Percentiles rank a stretch among this genome's conserved stretches.
Conservation (phyloP, 2,329 filamentous ascomycete genomes). For the Cladobotryum mycophilum region DNA sequence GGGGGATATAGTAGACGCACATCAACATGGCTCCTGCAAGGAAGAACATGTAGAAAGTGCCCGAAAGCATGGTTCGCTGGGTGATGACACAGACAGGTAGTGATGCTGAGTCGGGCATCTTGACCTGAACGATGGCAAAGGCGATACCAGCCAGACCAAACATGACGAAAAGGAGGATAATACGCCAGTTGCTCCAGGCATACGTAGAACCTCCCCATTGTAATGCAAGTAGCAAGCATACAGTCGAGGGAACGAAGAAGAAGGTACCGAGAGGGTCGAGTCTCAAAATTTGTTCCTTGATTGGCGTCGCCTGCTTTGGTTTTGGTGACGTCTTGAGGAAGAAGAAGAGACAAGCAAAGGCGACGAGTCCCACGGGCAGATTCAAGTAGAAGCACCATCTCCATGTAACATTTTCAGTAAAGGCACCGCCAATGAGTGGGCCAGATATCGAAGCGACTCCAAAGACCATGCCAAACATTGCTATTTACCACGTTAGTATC, state of each 20-base stretch:
- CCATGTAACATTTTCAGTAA: slow-evolving; percentile 44
- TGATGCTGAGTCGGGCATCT: slow-evolving; percentile 50
- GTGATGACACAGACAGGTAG: slow-evolving; percentile 49
- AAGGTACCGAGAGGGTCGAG: slow-evolving; percentile 55
- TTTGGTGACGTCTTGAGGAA: slow-evolving; percentile 39
- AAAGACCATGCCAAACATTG: slow-evolving; percentile 49
- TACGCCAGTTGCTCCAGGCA: slow-evolving; percentile 45
- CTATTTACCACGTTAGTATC: slow-evolving; percentile 18
- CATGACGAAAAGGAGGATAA: slow-evolving; percentile 47
- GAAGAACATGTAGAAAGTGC: slow-evolving; percentile 41
- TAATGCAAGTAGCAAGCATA: slow-evolving; percentile 55
- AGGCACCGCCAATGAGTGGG: slow-evolving; percentile 48
- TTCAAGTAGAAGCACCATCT: slow-evolving; percentile 56
- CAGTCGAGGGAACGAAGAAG: slow-evolving; percentile 53
- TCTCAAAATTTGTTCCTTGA: slow-evolving; percentile 40
- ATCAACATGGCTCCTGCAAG: slow-evolving; percentile 47
- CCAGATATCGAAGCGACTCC: slow-evolving; percentile 49
- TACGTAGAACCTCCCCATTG: slow-evolving; percentile 56
- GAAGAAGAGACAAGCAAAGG: slow-evolving; percentile 42
- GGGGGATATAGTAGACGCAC: slow-evolving; percentile 46
- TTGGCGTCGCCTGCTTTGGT: slow-evolving; percentile 21
- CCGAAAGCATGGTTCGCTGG: slow-evolving; percentile 48
- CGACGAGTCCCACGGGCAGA: slow-evolving; percentile 48
- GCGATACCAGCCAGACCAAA: slow-evolving; percentile 40
- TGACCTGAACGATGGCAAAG: slow-evolving; percentile 47